Base-by-base conservation (phyloP, 352 stramenopile species). In the Peronospora farinosa region DNA sequence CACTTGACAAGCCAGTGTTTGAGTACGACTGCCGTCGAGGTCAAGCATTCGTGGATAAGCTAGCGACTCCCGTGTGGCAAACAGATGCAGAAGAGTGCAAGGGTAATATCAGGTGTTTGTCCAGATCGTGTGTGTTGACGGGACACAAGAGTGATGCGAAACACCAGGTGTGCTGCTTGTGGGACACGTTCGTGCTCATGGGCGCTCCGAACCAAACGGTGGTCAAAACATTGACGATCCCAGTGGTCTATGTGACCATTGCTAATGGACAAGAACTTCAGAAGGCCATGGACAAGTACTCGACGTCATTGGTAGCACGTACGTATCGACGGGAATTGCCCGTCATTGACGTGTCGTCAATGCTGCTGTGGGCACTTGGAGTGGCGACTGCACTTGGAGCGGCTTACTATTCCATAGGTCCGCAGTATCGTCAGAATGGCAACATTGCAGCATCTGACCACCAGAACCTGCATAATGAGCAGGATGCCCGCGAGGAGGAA, bases 151-250 rank as follows among this genome's bases (percentile, higher is more conserved):
- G 46, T 7, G 52, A 52, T 13, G 43, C 27, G 39, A 63, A 56
- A 15, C 62, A 83, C 42, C 73, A 91, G 40, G 51, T 88, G 1
- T 91, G 80, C 63, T 92, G 75, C 51, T 65, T 89, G 51, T 88
- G 75, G 75, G 78, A 92, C 53, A 92, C 77, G 21, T 67, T 78
- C 33, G 58, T 92, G 36, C 69, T 88, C 55, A 88, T 92, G 75
- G 80, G 80, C 23, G 71, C 44, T 8, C 60, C 60, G 16, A 88
- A 88, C 50, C 54, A 45, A 19, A 73, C 72, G 7, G 45, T 65
- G 30, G 47, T 50, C 1, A 78, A 80, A 21, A 6, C 46, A 15
- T 30, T 87, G 13, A 50, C 49, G 7, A 69, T 92, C 25, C 80
- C 75, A 2, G 75, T 88, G 17, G 74, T 87, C 15, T 92, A 84